Evolutionary conservation across 2,329 filamentous ascomycete genomes (phyloP).

Genomic region (Zymoseptoria crescenta): DNA sequence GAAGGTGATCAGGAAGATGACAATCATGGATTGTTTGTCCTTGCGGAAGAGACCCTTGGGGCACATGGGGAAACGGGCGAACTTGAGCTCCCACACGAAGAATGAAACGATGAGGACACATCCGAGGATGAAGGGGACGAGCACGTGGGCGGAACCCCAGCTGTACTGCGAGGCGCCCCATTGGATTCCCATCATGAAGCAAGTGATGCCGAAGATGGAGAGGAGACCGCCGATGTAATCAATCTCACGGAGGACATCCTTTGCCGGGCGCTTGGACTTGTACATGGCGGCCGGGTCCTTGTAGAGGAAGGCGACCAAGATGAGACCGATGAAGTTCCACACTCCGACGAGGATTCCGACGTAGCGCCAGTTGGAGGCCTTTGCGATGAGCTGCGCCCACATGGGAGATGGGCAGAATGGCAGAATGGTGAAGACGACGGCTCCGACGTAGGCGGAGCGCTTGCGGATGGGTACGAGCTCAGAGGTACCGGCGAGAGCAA

Average conservation of each 20-base stretch:
- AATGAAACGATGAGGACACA: slow-evolving; percentile 26
- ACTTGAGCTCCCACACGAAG: slow-evolving; percentile 26
- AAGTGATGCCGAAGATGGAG: slow-evolving; percentile 43
- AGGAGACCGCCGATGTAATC: slow-evolving; percentile 48
- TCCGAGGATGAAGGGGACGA: slow-evolving; percentile 29
- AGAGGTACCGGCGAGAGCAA: slow-evolving; percentile 58
- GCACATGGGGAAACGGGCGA: slow-evolving; percentile 29
- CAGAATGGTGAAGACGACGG: slow-evolving; percentile 54
- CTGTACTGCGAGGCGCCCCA: slow-evolving; percentile 26
- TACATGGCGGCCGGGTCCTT: slow-evolving; percentile 41
- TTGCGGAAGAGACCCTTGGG: slow-evolving; percentile 25
- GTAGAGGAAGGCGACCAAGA: slow-evolving; percentile 47
- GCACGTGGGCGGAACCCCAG: slow-evolving; percentile 27
- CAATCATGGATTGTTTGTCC: slow-evolving; percentile 29
- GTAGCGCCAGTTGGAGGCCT: slow-evolving; percentile 47
- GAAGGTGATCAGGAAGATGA: slow-evolving; percentile 35
- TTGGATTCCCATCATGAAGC: slow-evolving; percentile 43
- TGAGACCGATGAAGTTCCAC: slow-evolving; percentile 46
- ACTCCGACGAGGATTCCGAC: slow-evolving; percentile 46
- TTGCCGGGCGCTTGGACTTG: slow-evolving; percentile 26
- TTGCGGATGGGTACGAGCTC: slow-evolving; percentile 60
- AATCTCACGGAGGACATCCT: slow-evolving; percentile 39
- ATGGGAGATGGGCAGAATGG: slow-evolving; percentile 57
- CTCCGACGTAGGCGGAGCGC: slow-evolving; percentile 55
- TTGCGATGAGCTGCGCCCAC: slow-evolving; percentile 52